Base-by-base conservation (phyloP, 768 basidiomycete genomes). In the Auriscalpium vulgare region DNA sequence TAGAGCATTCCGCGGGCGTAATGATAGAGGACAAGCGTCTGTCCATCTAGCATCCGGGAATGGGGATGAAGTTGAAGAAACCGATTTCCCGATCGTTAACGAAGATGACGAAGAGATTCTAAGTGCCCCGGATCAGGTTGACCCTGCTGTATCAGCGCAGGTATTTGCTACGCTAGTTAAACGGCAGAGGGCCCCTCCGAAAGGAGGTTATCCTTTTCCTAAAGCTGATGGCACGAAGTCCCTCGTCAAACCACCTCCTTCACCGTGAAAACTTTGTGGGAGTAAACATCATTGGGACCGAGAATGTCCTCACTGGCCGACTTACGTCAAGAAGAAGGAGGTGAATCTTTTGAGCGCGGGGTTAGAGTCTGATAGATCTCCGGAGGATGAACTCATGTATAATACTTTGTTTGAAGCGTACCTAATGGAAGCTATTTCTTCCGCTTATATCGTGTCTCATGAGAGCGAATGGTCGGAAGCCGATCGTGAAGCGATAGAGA, bases 221-320 rank as follows among this genome's bases (percentile, higher is more conserved):
- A 50, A 50, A 36, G 50, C 50, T 10, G 50, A 50, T 19, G 34
- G 37, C 16, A 16, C 37, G 34, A 37, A 36, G 16, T 50, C 50
- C 7, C 6, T n/a, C 6, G 8, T 36, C 5, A 10, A 14, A 16
- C 14, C 11, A 3, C 50, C 50, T 37, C 50, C 50, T n/a, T 50
- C 50, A 2, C 50, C 50, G 8, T 50, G 50, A 36, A 50, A 50
- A 16, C 14, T 34, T 7, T 72, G 51, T 69, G 72, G 72, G 4
- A 69, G 68, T 47, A 58, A 47, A 0, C 68, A 69, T 36, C 71
- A 72, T 46, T 72, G 70, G 72, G 67, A 73, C 49, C 44, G 56
- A 1, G 68, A 72, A 10, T 71, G 72, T 55, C 67, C 63, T 21
- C 56, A 73, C 55, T 49, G 29, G 29, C 29, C 29, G 7, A 68